Base-by-base conservation (phyloP, 225 moss, liverwort and hornwort species). In the Pseudisothecium myosuroides region DNA sequence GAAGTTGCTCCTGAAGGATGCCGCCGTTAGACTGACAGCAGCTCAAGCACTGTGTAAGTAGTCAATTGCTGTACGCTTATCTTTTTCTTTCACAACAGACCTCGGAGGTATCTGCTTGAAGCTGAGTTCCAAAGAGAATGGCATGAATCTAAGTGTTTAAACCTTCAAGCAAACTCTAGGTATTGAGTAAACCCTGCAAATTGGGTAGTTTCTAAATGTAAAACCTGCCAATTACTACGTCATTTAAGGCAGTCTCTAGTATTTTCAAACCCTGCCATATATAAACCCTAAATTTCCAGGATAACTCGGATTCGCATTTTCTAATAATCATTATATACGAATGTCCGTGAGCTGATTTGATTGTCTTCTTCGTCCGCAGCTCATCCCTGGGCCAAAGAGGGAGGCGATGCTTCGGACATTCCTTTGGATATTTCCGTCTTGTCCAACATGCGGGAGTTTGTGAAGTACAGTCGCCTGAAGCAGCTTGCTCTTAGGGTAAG, bases 391-490 rank as follows among this genome's bases (percentile, higher is more conserved):
- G 98, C 94, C 7, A 94, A 96, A 90, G 98, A 96, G 86, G 98
- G 97, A 93, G 98, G 97, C 50, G 96, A 96, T 90, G 98, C 97
- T 73, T 96, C 95, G 29, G 96, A 96, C 78, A 94, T 98, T 72
- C 97, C 97, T 19, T 88, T 98, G 78, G 97, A 98, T 88, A 98
- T 98, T 81, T 98, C 98, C 7, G 97, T 98, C 47, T 91, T 98
- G 83, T 97, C 97, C 56, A 98, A 98, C 85, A 98, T 98, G 98
- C 95, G 97, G 45, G 97, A 97, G 89, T 98, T 97, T 85, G 98
- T 97, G 72, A 98, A 98, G 72, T 98, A 98, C 81, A 97, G 98
- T 90, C 95, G 96, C 43, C 90, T 98, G 77, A 97, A 98, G 94
- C 97, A 96, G 90, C 93, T 98, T 90, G 98, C 98, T 76, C 90